Conservation (phyloP, 768 basidiomycete species). For the Agrocybe praecox region DNA sequence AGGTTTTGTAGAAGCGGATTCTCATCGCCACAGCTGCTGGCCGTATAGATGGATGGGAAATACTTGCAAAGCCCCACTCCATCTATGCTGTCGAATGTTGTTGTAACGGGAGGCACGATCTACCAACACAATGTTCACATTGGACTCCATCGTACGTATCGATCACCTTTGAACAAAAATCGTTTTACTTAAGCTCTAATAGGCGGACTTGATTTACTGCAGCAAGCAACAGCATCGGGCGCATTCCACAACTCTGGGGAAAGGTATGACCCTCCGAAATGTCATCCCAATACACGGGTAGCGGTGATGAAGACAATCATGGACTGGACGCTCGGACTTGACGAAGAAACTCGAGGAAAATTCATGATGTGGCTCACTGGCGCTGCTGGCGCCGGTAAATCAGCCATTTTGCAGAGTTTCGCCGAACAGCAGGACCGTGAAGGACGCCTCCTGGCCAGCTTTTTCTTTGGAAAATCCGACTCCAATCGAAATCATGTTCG, state of each 20-base stretch:
- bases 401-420: conserved; percentile 14
- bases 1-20: no score
- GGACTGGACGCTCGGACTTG: conserved; percentile 12
- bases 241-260: conserved; percentile 11
- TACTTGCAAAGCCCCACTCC: no score
- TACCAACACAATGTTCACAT: no score
- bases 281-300: conserved; percentile 15
- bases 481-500: not conserved
- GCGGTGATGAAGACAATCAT: conserved; percentile 7
- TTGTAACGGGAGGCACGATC: no score
- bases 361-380: conserved; percentile 17
- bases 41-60: no score
- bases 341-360: conserved; percentile 8
- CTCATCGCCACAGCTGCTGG: no score
- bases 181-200: no score
- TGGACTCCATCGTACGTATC: no score
- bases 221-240: conserved; percentile 33
- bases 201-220: conserved; percentile 23
- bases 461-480: conserved; percentile 11
- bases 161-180: no score
- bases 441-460: conserved; percentile 3
- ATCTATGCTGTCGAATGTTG: no score
- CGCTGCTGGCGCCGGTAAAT: conserved; percentile 18
- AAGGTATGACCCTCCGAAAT: conserved; percentile 10
- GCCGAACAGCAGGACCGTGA: conserved; percentile 4